phyloP scores from a whole-genome alignment of 306 rosid genomes.

The Trifolium dubium region DNA sequence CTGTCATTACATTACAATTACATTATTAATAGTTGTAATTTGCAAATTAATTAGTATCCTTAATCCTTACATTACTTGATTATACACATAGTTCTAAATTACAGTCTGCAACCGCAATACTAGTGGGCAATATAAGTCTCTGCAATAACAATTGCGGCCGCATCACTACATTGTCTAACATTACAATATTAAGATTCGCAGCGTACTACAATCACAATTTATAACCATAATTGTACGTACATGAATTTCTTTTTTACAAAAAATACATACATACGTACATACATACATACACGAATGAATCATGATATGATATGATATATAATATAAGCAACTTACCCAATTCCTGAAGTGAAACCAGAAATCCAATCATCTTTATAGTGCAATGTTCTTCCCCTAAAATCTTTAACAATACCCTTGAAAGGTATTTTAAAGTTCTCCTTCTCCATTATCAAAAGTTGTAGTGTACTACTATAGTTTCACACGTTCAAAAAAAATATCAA shows the following conservation, averaged over 20 bases:
- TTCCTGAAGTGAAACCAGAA: constrained; percentile 63
- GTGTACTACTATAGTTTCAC: neutral
- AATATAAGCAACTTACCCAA: constrained; percentile 51
- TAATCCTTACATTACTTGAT: neutral
- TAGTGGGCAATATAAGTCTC: neutral
- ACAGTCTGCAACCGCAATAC: neutral
- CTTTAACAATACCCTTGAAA: constrained; percentile 65
- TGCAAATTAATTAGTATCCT: neutral
- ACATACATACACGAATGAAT: neutral
- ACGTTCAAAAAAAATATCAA: neutral
- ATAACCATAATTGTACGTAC: neutral
- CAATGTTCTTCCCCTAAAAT: constrained; percentile 64
- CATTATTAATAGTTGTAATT: neutral
- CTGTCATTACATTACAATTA: constrained; percentile 38
- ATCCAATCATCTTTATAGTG: constrained; percentile 81
- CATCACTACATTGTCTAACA: neutral
- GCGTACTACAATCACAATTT: neutral
- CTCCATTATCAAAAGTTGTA: neutral
- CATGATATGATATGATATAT: neutral
- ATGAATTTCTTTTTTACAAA: neutral
- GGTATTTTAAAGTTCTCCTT: constrained; percentile 66
- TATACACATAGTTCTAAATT: neutral
- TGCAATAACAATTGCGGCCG: neutral
- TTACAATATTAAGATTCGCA: neutral
- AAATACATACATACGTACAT: no score